Percentiles rank a stretch among this genome's conserved stretches.
Evolutionary conservation across 768 basidiomycete species (phyloP).

Genomic region (Xerocomellus chrysenteron): DNA sequence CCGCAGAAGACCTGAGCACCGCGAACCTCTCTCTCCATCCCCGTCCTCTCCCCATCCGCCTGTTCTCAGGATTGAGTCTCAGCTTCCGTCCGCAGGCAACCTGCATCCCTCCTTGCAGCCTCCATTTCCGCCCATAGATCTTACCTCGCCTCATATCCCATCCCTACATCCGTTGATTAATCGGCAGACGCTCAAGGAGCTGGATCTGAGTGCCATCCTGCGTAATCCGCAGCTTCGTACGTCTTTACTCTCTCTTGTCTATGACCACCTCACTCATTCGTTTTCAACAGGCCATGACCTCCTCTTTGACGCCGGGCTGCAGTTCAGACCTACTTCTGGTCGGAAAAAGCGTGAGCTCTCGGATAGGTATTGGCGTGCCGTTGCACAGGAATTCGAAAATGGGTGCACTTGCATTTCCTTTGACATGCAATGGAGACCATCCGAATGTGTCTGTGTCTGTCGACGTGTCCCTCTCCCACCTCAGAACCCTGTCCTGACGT

Average conservation of each 20-base stretch:
- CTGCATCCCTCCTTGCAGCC: constrained; percentile 33
- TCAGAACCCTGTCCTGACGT: constrained; percentile 42
- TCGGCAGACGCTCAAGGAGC: constrained; percentile 75
- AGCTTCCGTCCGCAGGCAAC: constrained; percentile 19
- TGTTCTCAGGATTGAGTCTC: constrained; percentile 25
- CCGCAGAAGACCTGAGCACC: constrained; percentile 28
- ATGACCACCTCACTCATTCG: not conserved
- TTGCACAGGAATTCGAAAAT: constrained; percentile 71
- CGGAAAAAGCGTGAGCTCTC: constrained; percentile 69
- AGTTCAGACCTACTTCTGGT: constrained; percentile 76
- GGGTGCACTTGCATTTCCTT: constrained; percentile 87
- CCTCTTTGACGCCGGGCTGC: constrained; percentile 81
- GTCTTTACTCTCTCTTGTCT: constrained; percentile 32
- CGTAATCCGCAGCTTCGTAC: constrained; percentile 88
- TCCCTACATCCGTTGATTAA: constrained; percentile 76
- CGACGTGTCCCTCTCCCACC: constrained; percentile 42
- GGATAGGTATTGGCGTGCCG: constrained; percentile 84
- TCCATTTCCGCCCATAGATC: constrained; percentile 38
- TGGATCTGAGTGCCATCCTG: constrained; percentile 83
- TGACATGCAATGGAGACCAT: constrained; percentile 56
- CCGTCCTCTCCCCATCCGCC: constrained; percentile 21
- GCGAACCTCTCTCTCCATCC: constrained; percentile 31
- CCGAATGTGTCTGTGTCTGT: constrained; percentile 56
- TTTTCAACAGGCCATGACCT: constrained; percentile 72
- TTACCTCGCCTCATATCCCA: constrained; percentile 57